Evolutionary conservation across 768 basidiomycete species (phyloP), one percentile per base, ranked within the genome.

Genomic region (Podaxis rugospora): DNA sequence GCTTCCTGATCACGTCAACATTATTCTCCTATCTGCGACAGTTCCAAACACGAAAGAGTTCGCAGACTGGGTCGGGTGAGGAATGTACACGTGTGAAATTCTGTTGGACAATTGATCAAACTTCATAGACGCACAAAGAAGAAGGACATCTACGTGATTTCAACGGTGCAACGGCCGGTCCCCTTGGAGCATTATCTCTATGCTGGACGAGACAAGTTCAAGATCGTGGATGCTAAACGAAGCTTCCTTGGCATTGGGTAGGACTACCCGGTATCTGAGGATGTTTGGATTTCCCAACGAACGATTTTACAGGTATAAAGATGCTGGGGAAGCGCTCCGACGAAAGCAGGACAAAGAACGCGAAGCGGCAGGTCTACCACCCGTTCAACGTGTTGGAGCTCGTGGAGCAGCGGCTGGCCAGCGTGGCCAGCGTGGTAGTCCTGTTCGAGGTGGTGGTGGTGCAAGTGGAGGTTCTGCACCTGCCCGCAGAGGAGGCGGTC

Each of bases 121-220:
- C 11, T 35, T 51, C 35, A 7, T 66, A 98, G 96, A 5, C 92
- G 97, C 14, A 99, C 97, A 1, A 98, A 99, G 78, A 96, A 95
- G 80, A 98, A 98, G 72, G 95, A 98, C 65, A 98, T 99, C 57
- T 98, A 98, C 71, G 97, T 99, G 51, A 98, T 99, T 64, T 96
- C 93, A 7, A 99, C 97, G 0, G 86, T 89, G 2, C 95, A 98
- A 72, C 83, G 97, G 57, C 97, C 97, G 0, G 97, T 99, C 5
- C 97, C 97, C 4, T 80, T 99, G 57, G 96, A 98, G 73, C 96
- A 98, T 76, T 96, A 89, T 74, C 78, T 99, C 2, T 99, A 97
- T 74, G 93, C 95, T 4, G 92, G 94, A n/a, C 83, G 88, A 61
- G 95, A 97, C 47, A 78, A 89, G 68, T 90, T 91, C 80, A 98